Percentiles rank a stretch among this genome's conserved stretches.
phyloP scores from a whole-genome alignment of 768 basidiomycete genomes.

The Suillus plorans region DNA sequence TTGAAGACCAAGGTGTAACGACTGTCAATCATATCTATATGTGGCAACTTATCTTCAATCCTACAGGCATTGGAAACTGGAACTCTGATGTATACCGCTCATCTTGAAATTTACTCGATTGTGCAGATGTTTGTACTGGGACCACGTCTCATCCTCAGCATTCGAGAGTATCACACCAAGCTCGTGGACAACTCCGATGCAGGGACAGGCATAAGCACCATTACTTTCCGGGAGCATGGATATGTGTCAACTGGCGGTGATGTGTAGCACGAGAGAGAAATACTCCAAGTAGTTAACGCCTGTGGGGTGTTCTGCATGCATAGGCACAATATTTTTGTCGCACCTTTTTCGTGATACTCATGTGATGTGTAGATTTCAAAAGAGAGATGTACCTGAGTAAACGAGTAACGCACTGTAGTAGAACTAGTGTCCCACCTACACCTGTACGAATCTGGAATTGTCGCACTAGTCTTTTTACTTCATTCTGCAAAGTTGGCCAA shows the following conservation, averaged over 20 bases:
- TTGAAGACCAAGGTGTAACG: background rate
- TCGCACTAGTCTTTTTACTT: too few species aligned
- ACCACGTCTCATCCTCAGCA: background rate
- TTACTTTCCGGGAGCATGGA: background rate
- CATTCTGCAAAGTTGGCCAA: too few species aligned
- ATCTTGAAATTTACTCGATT: background rate
- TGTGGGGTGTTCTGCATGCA: background rate
- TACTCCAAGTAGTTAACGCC: background rate
- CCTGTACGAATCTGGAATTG: background rate
- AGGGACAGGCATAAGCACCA: background rate
- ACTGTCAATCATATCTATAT: background rate
- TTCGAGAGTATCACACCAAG: background rate
- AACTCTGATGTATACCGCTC: background rate
- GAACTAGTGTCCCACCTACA: background rate
- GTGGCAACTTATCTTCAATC: background rate
- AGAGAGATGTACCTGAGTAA: too few species aligned
- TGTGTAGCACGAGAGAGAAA: background rate
- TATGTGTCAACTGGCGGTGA: background rate
- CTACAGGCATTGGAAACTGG: background rate
- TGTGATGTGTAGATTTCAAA: background rate
- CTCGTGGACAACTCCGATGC: background rate
- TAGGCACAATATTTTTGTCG: background rate
- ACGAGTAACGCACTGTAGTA: background rate
- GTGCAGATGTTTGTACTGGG: background rate
- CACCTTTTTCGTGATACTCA: background rate